Evolutionary conservation across 768 basidiomycete species (phyloP).

Genomic region (Collybiopsis confluens): DNA sequence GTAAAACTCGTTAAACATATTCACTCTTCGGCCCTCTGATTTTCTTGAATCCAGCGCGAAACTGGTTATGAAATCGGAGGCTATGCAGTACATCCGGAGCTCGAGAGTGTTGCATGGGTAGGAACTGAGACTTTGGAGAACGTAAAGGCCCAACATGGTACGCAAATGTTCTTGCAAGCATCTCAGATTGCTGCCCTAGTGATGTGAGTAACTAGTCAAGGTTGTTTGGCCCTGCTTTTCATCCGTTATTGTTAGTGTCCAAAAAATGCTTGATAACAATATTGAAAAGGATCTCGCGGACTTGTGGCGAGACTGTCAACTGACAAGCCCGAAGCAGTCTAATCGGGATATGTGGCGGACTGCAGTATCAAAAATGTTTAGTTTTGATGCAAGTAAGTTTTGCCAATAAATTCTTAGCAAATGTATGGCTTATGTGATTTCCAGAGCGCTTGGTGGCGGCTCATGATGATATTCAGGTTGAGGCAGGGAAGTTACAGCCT

Average conservation of each 20-base stretch:
- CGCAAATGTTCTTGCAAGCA: not conserved
- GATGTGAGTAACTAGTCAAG: too few relatives aligned
- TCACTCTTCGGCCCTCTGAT: too few relatives aligned
- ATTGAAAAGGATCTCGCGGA: not conserved
- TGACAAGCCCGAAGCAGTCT: not conserved
- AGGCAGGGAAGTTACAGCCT: not conserved
- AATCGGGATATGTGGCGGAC: not conserved
- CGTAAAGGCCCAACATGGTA: not conserved
- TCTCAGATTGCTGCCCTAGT: not conserved
- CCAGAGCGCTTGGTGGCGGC: not conserved
- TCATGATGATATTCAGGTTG: not conserved
- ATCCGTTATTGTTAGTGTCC: not conserved
- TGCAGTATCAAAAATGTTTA: not conserved
- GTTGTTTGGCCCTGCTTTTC: not conserved
- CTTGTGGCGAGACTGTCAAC: not conserved
- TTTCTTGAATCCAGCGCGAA: not conserved
- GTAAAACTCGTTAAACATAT: too few relatives aligned
- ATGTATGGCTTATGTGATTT: not conserved
- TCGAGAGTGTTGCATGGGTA: not conserved
- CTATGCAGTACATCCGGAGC: not conserved
- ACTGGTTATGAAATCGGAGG: not conserved
- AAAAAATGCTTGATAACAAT: not conserved
- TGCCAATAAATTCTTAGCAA: too few relatives aligned
- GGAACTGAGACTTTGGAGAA: not conserved
- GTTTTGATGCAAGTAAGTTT: not conserved